These are phyloP conservation scores for Zygosaccharomyces sapae DNA, from an alignment of 1,139 yeast genomes.

Conservation along the genomic window DNA sequence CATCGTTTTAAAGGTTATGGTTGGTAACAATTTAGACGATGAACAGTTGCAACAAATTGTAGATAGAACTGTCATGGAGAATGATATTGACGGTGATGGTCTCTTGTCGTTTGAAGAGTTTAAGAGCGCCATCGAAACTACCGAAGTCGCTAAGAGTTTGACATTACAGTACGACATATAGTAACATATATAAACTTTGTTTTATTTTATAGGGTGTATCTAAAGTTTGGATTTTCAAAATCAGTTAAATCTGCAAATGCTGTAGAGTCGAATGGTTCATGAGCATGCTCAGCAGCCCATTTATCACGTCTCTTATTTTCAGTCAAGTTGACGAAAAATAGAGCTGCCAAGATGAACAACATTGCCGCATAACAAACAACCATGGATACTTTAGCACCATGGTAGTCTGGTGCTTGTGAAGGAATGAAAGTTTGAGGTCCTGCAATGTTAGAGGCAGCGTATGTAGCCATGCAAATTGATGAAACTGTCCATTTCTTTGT, in stretches of 20 bases:
- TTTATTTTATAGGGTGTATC: constrained; percentile 35
- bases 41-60: constrained; percentile 91
- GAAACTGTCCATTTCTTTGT: constrained; percentile 36
- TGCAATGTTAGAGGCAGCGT: constrained; percentile 47
- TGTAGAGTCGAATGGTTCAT: constrained; percentile 35
- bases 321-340: constrained; percentile 21
- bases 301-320: constrained; percentile 32
- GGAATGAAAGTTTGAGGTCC: constrained; percentile 65
- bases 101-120: constrained; percentile 84
- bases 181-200: neutral
- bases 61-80: constrained; percentile 95
- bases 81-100: constrained; percentile 90
- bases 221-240: constrained; percentile 46
- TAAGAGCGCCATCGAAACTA: constrained; percentile 64
- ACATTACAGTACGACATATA: constrained; percentile 41
- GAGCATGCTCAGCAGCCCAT: constrained; percentile 22
- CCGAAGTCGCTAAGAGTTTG: constrained; percentile 57
- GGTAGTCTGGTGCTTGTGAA: constrained; percentile 50
- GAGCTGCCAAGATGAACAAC: constrained; percentile 29
- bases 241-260: constrained; percentile 51
- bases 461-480: constrained; percentile 29
- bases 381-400: constrained; percentile 42
- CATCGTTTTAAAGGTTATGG: constrained; percentile 94
- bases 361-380: constrained; percentile 35
- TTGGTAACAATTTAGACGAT: constrained; percentile 82